Conservation (phyloP, 495 filamentous ascomycete species). For the Aspergillus heteromorphus region DNA sequence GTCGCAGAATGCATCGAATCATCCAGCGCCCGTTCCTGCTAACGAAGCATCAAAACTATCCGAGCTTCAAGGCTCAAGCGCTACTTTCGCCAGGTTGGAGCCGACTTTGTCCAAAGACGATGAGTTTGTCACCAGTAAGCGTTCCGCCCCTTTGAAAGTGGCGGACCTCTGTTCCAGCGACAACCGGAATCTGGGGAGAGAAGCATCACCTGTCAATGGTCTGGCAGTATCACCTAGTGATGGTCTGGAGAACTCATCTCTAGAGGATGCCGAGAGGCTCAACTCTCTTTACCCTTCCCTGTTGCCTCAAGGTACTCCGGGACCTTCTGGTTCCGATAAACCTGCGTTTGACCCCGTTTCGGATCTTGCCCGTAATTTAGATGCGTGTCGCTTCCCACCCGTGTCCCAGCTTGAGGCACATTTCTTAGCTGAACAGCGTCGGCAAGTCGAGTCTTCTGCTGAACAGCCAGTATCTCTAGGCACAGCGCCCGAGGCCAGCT, state of each 20-base stretch:
- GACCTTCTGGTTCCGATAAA: neutral
- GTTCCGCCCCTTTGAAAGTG: neutral
- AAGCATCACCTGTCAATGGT: neutral
- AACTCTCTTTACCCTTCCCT: constrained; percentile 28
- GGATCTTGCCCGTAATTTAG: constrained; percentile 18
- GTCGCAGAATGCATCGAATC: neutral
- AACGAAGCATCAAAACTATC: neutral
- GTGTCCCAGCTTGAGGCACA: constrained; percentile 43
- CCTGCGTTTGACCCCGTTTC: constrained; percentile 12
- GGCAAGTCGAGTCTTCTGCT: neutral
- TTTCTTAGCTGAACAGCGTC: constrained; percentile 24
- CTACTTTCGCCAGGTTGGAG: neutral
- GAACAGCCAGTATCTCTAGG: neutral
- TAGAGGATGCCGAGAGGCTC: constrained; percentile 16
- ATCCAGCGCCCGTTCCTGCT: neutral
- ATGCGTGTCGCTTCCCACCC: constrained; percentile 36
- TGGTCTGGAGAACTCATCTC: constrained; percentile 1
- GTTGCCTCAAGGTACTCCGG: constrained; percentile 13
- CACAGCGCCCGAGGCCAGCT: neutral
- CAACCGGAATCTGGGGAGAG: neutral
- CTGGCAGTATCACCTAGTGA: neutral
- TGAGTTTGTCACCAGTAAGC: neutral
- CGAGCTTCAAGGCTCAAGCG: neutral
- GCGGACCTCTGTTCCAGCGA: constrained; percentile 4
- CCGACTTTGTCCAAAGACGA: neutral